Percentiles rank a stretch among this genome's conserved stretches.
Evolutionary conservation across 2,329 filamentous ascomycete species (phyloP).

Genomic region (Aspergillus japonicus): DNA sequence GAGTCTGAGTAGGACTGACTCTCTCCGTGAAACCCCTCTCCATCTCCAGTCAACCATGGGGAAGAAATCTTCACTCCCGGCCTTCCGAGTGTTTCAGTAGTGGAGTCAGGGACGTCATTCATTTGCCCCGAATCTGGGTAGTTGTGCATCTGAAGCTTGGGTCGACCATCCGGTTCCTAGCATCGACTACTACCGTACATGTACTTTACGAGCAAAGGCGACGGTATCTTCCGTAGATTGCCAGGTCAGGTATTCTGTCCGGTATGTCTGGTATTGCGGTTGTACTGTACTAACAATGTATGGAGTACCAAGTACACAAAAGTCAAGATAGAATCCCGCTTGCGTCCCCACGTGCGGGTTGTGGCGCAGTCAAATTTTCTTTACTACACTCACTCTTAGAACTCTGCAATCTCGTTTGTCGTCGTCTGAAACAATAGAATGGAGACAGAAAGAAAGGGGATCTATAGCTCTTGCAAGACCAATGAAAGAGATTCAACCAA

Average conservation of each 20-base stretch:
- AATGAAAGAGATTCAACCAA: background rate
- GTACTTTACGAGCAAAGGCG: background rate
- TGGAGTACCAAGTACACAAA: background rate
- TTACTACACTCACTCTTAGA: background rate
- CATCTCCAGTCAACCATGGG: background rate
- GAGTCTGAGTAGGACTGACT: background rate
- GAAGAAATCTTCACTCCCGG: background rate
- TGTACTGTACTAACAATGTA: background rate
- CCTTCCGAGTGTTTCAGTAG: slow-evolving; percentile 7
- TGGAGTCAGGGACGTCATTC: slow-evolving; percentile 7
- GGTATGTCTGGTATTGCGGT: background rate
- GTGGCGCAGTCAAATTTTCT: slow-evolving; percentile 10
- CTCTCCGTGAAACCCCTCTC: slow-evolving; percentile 2
- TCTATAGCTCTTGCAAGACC: background rate
- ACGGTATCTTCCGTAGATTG: background rate
- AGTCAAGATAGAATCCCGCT: background rate
- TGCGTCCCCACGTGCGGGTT: slow-evolving; percentile 3
- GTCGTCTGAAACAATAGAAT: background rate
- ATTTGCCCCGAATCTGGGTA: background rate
- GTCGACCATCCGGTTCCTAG: slow-evolving; percentile 3
- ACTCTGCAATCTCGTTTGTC: background rate
- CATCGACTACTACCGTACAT: background rate
- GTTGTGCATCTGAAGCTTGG: background rate
- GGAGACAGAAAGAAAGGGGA: background rate
- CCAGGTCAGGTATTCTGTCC: background rate